These are phyloP conservation scores for Sporobolomyces roseus DNA, from an alignment of 768 basidiomycete species.

Conservation along the genomic window DNA sequence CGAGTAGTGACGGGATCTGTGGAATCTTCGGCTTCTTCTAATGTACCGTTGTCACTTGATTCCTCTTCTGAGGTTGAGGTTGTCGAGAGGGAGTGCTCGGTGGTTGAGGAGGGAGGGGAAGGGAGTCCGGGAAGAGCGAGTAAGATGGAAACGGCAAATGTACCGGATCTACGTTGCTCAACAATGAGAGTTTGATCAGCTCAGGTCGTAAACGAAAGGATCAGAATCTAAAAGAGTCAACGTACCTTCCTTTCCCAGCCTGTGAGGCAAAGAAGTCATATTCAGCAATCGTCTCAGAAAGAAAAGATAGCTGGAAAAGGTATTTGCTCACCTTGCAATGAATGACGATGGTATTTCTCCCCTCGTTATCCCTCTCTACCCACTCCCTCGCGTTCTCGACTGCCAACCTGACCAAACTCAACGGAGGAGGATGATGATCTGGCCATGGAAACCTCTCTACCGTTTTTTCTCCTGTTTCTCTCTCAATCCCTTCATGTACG, in stretches of 20 bases:
- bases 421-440: slow-evolving; percentile 84
- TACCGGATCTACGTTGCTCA: slow-evolving; percentile 62
- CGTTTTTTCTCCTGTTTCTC: slow-evolving; percentile 44
- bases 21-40: slow-evolving; percentile 54
- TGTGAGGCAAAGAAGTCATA: not conserved
- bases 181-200: no score
- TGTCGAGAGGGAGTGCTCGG: not conserved
- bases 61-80: slow-evolving; percentile 42
- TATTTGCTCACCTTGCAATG: slow-evolving; percentile 74
- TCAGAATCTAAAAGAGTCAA: no score
- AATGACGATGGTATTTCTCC: slow-evolving; percentile 70
- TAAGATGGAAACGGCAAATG: slow-evolving; percentile 76
- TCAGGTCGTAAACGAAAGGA: no score
- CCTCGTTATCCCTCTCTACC: slow-evolving; percentile 62
- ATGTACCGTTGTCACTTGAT: slow-evolving; percentile 53
- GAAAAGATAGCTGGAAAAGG: slow-evolving; percentile 13
- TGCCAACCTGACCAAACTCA: slow-evolving; percentile 67
- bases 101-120: slow-evolving; percentile 51
- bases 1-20: slow-evolving; percentile 43
- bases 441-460: slow-evolving; percentile 71
- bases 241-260: slow-evolving; percentile 44
- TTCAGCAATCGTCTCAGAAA: not conserved
- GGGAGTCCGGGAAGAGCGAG: slow-evolving; percentile 59
- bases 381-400: slow-evolving; percentile 70
- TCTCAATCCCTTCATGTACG: slow-evolving; percentile 46